Evolutionary conservation across 2,329 filamentous ascomycete genomes (phyloP).

Genomic region (Elsinoe necatrix): DNA sequence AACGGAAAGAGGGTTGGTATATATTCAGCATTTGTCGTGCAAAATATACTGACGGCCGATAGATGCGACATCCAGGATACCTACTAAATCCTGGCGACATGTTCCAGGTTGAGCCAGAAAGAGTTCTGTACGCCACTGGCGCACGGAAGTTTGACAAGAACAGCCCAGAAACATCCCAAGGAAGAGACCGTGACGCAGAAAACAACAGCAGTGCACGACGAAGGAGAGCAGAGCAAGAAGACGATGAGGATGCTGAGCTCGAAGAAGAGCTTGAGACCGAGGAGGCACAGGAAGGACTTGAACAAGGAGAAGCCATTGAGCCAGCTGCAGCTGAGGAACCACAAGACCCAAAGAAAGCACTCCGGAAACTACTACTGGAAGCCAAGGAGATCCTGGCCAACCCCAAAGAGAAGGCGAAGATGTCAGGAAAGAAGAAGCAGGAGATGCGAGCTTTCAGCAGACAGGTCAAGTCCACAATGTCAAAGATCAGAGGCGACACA

Average conservation of each 20-base stretch:
- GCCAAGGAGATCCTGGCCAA: conserved; percentile 53
- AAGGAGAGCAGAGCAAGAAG: conserved; percentile 16
- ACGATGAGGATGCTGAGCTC: conserved; percentile 24
- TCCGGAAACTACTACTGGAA: conserved; percentile 48
- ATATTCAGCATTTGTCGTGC: neutral
- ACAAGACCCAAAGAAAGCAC: conserved; percentile 34
- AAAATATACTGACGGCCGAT: conserved; percentile 14
- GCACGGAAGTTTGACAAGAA: conserved; percentile 38
- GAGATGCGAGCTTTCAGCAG: conserved; percentile 64
- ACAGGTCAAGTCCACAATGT: conserved; percentile 55
- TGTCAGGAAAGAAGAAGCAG: conserved; percentile 66
- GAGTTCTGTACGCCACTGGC: conserved; percentile 82
- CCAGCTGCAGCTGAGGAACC: conserved; percentile 34
- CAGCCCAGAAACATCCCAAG: conserved; percentile 18
- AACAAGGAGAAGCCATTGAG: conserved; percentile 18
- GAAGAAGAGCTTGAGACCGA: conserved; percentile 18
- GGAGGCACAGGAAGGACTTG: conserved; percentile 20
- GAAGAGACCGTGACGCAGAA: conserved; percentile 15
- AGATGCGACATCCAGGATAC: conserved; percentile 92
- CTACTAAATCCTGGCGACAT: conserved; percentile 94
- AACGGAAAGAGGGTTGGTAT: conserved; percentile 83
- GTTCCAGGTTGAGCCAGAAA: conserved; percentile 88
- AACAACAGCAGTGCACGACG: neutral
- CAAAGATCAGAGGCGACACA: conserved; percentile 36
- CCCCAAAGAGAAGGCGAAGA: conserved; percentile 37